Evolutionary conservation across 257 asterid genomes (phyloP), one percentile per base, ranked within the genome.

Genomic region (Phtheirospermum japonicum): DNA sequence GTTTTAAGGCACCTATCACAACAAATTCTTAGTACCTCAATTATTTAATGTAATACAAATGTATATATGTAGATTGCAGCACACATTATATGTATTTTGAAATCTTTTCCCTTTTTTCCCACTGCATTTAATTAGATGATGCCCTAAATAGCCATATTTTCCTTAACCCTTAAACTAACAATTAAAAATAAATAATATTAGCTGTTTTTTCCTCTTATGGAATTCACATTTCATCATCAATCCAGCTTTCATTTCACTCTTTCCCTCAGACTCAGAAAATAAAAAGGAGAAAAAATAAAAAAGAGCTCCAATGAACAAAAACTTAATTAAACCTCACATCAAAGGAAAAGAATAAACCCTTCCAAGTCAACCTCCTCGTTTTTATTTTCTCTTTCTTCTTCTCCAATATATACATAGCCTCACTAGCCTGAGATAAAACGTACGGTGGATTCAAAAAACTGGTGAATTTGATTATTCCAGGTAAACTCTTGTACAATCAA

Each of bases 311-410:
- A n/a, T n/a, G n/a, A n/a, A n/a, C n/a, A n/a, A n/a, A n/a, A n/a
- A n/a, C n/a, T n/a, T n/a, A n/a, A n/a, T n/a, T 74, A 23, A 23
- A 23, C 28, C 54, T 43, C 67, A 68, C 58, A 68, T 76, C 26
- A 61, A n/a, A 39, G 2, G 28, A 60, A 13, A 6, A 9, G 4
- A 42, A 42, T 7, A 57, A 28, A n/a, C 33, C 34, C 71, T 40
- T 53, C 64, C 37, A 50, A 65, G 74, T 76, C 82, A 78, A 71
- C 75, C 68, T 61, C 67, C 73, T 59, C 73, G 37, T 14, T 59
- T 37, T 20, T 11, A 13, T 36, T 57, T 17, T 45, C 43, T 20
- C 5, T 14, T 7, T 46, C 7, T 17, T 32, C 33, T 36, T 51
- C 60, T 43, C 23, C 56, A 14, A 6, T 54, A n/a, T 36, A 43